Evolutionary conservation across 1,284 basidiomycete species (phyloP), one percentile per base, ranked within the genome.

Genomic region (Vanrija sp.): DNA sequence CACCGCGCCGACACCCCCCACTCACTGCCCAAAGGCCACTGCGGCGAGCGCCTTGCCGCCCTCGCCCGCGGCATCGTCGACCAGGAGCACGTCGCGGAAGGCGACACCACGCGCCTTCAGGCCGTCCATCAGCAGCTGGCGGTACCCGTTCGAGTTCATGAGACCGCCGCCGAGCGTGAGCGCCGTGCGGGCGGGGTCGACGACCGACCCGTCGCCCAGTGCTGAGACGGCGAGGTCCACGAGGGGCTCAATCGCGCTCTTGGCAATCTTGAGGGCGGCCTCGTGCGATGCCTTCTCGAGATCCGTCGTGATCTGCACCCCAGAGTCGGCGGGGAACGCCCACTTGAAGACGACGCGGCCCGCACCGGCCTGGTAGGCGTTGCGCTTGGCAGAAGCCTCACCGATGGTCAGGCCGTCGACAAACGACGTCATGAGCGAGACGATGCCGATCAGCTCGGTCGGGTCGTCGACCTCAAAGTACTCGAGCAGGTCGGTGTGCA

Each of bases 141-240:
- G 59, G 49, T 70, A 71, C 7, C 69, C 69, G 16, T 54, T 49
- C 27, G 59, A 60, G 61, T 64, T 66, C 68, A 64, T 66, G 49
- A 73, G 51, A 3, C 71, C 71, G 3, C 71, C 71, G 24, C 71
- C 71, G 18, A 73, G 57, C 4, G 61, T 59, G 42, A 73, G 51
- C 0, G 60, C 65, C 3, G 68, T 63, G 19, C 45, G 45, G n/a
- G 53, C 39, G 3, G 67, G 64, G 22, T 61, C 54, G 25, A 72
- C 66, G 24, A 65, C 45, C 1, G 57, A 64, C 15, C 55, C 42
- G 56, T 73, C 71, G 18, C 71, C 71, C 3, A 73, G 56, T 4
- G 65, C 53, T n/a, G 62, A 60, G 24, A 63, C 49, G 0, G 64
- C 59, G 41, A 73, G 63, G 15, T 64, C 56, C 31, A 69, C 58